These are phyloP conservation scores for Exophiala sp. DNA, from an alignment of 2,329 filamentous ascomycete species.

Conservation along the genomic window DNA sequence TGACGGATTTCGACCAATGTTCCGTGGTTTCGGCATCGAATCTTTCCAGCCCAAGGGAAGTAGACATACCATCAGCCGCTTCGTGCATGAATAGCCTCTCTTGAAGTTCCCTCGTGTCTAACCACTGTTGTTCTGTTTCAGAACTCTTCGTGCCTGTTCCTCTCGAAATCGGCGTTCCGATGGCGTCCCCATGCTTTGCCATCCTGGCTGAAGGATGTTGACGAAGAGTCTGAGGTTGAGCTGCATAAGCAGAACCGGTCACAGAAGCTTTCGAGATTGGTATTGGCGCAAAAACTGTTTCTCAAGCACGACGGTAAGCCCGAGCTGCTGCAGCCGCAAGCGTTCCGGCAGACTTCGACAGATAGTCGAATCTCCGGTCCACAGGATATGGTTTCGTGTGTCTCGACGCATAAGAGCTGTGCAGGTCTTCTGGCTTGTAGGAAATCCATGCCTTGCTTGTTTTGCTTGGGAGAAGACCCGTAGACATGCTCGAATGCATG, in stretches of 20 bases:
- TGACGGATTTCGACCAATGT: too few relatives aligned
- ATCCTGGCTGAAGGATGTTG: too few relatives aligned
- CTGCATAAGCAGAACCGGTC: conserved; percentile 1
- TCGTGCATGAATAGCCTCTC: too few relatives aligned
- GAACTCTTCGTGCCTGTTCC: too few relatives aligned
- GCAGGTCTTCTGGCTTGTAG: not conserved
- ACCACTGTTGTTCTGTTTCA: too few relatives aligned
- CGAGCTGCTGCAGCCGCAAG: not conserved
- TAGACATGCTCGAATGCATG: too few relatives aligned
- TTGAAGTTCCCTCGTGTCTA: too few relatives aligned
- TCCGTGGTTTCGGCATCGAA: too few relatives aligned
- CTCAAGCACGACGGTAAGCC: not conserved
- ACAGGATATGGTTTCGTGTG: not conserved
- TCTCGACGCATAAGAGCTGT: not conserved
- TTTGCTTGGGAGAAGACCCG: not conserved
- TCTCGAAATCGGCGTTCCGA: too few relatives aligned
- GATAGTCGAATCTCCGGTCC: not conserved
- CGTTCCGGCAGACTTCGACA: not conserved
- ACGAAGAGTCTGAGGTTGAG: not conserved
- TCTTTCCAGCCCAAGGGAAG: too few relatives aligned
- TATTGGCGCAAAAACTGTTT: not conserved
- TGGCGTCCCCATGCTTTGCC: too few relatives aligned
- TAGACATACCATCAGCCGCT: too few relatives aligned
- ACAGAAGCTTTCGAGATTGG: conserved; percentile 1
- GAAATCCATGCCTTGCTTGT: not conserved